Base-by-base conservation (phyloP, 176 grass and related monocot species). In the Lolium multiflorum region DNA sequence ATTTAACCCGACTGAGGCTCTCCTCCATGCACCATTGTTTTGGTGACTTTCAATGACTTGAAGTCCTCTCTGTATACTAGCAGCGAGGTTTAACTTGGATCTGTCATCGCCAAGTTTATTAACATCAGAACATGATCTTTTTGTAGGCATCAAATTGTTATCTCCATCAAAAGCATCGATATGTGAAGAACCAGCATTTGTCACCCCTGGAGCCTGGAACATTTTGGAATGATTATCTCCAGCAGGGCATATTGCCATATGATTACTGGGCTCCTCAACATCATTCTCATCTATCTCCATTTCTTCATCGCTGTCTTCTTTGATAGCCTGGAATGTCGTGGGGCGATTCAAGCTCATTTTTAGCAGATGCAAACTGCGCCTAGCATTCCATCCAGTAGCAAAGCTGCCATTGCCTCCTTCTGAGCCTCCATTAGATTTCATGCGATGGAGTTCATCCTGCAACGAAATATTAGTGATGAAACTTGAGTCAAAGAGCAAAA, bases 221-320 rank as follows among this genome's bases (percentile, higher is more conserved):
- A 26, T 11, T 64, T 79, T 73, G 72, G 35, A 83, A 12, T 74
- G 57, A 28, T 80, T 84, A 69, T 81, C 81, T 71, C 77, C 90
- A 80, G 38, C 71, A 74, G 73, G 84, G 86, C 67, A 84, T 71
- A 68, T 84, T 83, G 38, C 62, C 51, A 76, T 65, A 50, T 82
- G 84, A 84, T 75, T 73, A 35, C 16, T 75, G 60, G 90, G 94
- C 77, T 85, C 94, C 89, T 99, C 97, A 67, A 91, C 87, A 79
- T 94, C 97, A 84, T 90, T 92, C 73, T 99, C 97, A 88, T 94
- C 97, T 78, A 99, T 96, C 83, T 99, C 97, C 97, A 99, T 99
- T 86, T 99, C 97, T 48, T 94, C 97, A 37, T 99, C 94, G 31
- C 79, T 94, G 37, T 99, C 97, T 86, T 99, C 97, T 86, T 94